Evolutionary conservation across 805 yeast species (phyloP), one percentile per base, ranked within the genome.

Genomic region (Candida tallmaniae): DNA sequence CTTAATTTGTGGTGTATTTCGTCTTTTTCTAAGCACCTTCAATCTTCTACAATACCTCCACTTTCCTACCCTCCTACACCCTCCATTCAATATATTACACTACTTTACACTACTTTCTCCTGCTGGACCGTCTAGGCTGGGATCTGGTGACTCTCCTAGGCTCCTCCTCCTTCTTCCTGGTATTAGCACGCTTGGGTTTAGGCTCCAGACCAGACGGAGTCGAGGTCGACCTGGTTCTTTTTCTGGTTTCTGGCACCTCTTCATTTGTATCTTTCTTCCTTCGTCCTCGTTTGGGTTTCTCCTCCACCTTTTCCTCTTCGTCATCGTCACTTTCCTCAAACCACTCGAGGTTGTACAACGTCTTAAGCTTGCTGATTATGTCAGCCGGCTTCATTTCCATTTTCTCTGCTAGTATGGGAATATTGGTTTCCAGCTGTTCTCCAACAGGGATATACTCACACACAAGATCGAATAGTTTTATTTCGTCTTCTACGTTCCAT

Each of bases 381-480:
- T 80, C 81, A 2, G 50, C 63, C 36, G 74, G 58, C 22, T 22
- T 36, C 32, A 26, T 56, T 39, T 45, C 61, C 42, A 74, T 51
- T 32, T 58, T 46, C 42, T 63, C 54, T 50, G 70, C 38, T 55
- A 76, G 58, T 45, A 58, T 48, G 23, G 52, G 53, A 60, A 73
- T 54, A 40, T 72, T 62, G 46, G 61, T 58, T 36, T 70, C 66
- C 34, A 65, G 70, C 34, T 62, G 48, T 21, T 52, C 50, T 1
- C 94, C 94, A 0, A 78, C 80, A 0, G 93, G 93, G 51, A 78
- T 80, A 58, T 65, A 69, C 46, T 73, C 78, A 44, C 86, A 76
- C 1, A 80, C 65, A 32, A 83, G 73, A 35, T 74, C 62, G 45
- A 81, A 73, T 17, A 83, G 65, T 40, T 68, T 65, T 22, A 76